These are phyloP conservation scores for Pyrrhoderma noxium DNA, from an alignment of 1,284 basidiomycete genomes.

Conservation along the genomic window DNA sequence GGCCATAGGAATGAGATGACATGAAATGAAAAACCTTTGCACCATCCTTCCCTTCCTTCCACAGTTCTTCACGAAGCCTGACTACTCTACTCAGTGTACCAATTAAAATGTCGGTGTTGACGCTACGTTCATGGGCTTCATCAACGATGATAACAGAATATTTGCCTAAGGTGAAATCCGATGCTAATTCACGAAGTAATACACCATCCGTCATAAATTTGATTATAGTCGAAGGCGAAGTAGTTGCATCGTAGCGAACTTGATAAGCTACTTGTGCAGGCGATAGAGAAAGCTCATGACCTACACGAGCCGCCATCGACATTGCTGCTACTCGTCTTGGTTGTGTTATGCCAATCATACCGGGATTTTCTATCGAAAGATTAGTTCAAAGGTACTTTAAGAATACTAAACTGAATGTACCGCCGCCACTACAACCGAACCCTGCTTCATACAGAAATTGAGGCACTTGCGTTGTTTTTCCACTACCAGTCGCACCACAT, in stretches of 20 bases:
- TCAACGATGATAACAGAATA: conserved; percentile 96
- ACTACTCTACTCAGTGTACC: conserved; percentile 92
- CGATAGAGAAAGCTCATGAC: conserved; percentile 78
- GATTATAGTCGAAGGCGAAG: conserved; percentile 83
- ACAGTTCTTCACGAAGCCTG: conserved; percentile 81
- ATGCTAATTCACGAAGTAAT: conserved; percentile 84
- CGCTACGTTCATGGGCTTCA: conserved; percentile 96
- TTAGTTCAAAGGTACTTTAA: not conserved
- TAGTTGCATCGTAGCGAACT: conserved; percentile 94
- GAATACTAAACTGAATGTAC: conserved; percentile 31
- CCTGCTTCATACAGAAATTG: conserved; percentile 94
- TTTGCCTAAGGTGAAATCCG: conserved; percentile 83
- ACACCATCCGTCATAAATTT: conserved; percentile 99
- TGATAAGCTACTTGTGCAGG: conserved; percentile 88
- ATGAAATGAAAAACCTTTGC: conserved; percentile 42
- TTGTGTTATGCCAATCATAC: conserved; percentile 97
- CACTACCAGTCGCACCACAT: conserved; percentile 89
- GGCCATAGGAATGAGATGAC: not conserved
- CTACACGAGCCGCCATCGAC: conserved; percentile 91
- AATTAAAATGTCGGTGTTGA: conserved; percentile 97
- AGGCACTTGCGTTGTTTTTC: conserved; percentile 97
- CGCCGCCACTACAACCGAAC: conserved; percentile 78
- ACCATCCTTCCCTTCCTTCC: conserved; percentile 66
- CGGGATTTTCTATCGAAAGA: conserved; percentile 75
- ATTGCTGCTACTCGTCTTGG: conserved; percentile 96